Base-by-base conservation (phyloP, 441 rosid species). In the Monsonia emarginata region DNA sequence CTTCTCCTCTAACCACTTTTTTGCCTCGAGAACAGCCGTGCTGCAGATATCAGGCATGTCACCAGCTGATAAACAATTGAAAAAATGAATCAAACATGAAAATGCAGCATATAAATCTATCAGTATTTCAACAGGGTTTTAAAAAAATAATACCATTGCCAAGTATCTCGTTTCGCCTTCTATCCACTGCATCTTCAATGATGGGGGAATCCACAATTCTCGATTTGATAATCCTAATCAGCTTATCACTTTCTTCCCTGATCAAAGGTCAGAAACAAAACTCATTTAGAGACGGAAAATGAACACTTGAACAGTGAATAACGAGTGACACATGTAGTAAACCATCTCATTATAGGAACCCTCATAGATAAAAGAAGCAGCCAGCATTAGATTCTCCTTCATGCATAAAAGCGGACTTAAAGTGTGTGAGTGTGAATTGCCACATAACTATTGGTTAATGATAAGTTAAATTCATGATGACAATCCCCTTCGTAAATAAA, bases 191-290 rank as follows among this genome's bases (percentile, higher is more conserved):
- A 72, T 75, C 65, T 36, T 71, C 69, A 71, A 44, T 44, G 44
- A 60, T 36, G 25, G 79, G 84, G 68, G 81, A 66, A 71, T 73
- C 84, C 60, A 78, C 82, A 71, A 88, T 85, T 80, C 97, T 85
- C 14, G 98, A 81, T 73, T 83, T 88, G 70, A 94, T 81, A 72
- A 94, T 80, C 70, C 71, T 67, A 38, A 75, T 86, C 61, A 94
- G 74, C 77, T 81, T 86, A 67, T 87, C 83, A 27, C 81, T 82
- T 78, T 94, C 98, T 74, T 90, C 93, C 92, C 97, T 94, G 87
- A 74, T 68, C 76, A 76, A 71, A 73, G 61, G 72, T 54, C 48
- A 70, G 50, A 50, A 50, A 19, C 10, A 19, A 50, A 69, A 75
- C 25, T 52, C 72, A 73, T 64, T 72, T 34, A 68, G 63, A 69